These are phyloP conservation scores for Dichotomopilus funicola DNA, from an alignment of 2,329 filamentous ascomycete genomes.

Conservation along the genomic window DNA sequence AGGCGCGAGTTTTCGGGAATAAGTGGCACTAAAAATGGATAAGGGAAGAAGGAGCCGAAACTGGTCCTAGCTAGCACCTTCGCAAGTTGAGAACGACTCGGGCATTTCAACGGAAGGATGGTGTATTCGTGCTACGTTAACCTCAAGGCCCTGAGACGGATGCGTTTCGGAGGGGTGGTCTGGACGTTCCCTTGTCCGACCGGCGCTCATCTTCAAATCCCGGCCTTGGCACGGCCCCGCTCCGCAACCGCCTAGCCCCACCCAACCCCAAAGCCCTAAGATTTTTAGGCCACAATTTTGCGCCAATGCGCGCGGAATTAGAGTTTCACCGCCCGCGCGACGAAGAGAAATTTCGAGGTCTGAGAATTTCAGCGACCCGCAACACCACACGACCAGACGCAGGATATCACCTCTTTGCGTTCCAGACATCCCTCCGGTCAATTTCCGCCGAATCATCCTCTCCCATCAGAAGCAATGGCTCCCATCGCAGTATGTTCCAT, in stretches of 20 bases:
- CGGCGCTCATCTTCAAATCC: too few species aligned
- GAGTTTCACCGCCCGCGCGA: slow-evolving; percentile 12
- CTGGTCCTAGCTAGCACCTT: too few species aligned
- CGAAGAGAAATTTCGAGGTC: background rate
- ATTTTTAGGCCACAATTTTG: slow-evolving; percentile 16
- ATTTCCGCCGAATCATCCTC: slow-evolving; percentile 20
- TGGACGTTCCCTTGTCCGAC: too few species aligned
- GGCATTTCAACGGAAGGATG: too few species aligned
- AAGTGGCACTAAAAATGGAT: too few species aligned
- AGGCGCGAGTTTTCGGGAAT: too few species aligned
- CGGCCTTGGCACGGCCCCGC: slow-evolving; percentile 11
- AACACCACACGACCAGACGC: slow-evolving; percentile 46
- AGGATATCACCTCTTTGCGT: slow-evolving; percentile 72
- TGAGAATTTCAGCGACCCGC: slow-evolving; percentile 10
- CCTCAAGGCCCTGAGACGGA: too few species aligned
- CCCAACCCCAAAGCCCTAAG: slow-evolving; percentile 13
- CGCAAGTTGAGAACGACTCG: too few species aligned
- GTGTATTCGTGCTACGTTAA: too few species aligned
- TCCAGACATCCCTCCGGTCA: slow-evolving; percentile 25
- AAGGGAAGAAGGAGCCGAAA: too few species aligned
- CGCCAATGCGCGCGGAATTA: slow-evolving; percentile 1
- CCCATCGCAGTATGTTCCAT: slow-evolving; percentile 71
- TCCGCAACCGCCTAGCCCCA: background rate
- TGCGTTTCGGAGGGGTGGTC: too few species aligned
- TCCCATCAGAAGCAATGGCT: slow-evolving; percentile 63